These are phyloP conservation scores for Heimioporus punctisporus DNA, from an alignment of 1,284 basidiomycete genomes.

Conservation along the genomic window DNA sequence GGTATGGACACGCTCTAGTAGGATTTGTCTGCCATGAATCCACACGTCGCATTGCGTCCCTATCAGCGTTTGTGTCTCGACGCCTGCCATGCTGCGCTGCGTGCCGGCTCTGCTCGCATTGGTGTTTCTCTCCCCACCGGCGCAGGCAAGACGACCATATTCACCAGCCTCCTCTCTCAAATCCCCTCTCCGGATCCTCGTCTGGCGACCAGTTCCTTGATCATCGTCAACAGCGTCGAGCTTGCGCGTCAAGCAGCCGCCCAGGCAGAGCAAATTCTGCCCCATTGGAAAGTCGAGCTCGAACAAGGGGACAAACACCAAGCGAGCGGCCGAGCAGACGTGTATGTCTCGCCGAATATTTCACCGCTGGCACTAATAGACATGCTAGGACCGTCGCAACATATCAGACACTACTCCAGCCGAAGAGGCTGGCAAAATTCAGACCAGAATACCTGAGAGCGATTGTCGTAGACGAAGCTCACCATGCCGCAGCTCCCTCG, in stretches of 20 bases:
- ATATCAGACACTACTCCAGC: slow-evolving; percentile 83
- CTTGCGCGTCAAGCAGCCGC: slow-evolving; percentile 88
- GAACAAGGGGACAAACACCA: slow-evolving; percentile 84
- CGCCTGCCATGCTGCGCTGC: slow-evolving; percentile 77
- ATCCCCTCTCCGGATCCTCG: slow-evolving; percentile 46
- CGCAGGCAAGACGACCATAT: slow-evolving; percentile 94
- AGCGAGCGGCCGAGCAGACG: slow-evolving; percentile 84
- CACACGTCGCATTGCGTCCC: slow-evolving; percentile 59
- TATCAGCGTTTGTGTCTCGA: slow-evolving; percentile 91
- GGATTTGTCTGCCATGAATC: slow-evolving; percentile 15
- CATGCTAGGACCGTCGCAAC: slow-evolving; percentile 83
- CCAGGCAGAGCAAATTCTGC: slow-evolving; percentile 70
- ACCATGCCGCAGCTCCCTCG: slow-evolving; percentile 94
- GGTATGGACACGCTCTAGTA: slow-evolving; percentile 27
- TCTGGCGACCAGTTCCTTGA: slow-evolving; percentile 61
- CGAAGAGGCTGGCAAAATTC: slow-evolving; percentile 79
- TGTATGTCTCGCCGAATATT: slow-evolving; percentile 52
- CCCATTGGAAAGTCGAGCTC: slow-evolving; percentile 84
- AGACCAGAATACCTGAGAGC: slow-evolving; percentile 74
- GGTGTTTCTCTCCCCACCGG: slow-evolving; percentile 95
- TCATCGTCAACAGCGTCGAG: slow-evolving; percentile 89
- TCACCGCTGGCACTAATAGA: neutral
- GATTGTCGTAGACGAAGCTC: slow-evolving; percentile 93
- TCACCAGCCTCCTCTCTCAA: slow-evolving; percentile 77
- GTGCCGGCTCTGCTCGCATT: slow-evolving; percentile 67